These are phyloP conservation scores for Hansenula sp. DNA, from an alignment of 1,139 yeast genomes.

Conservation along the genomic window DNA sequence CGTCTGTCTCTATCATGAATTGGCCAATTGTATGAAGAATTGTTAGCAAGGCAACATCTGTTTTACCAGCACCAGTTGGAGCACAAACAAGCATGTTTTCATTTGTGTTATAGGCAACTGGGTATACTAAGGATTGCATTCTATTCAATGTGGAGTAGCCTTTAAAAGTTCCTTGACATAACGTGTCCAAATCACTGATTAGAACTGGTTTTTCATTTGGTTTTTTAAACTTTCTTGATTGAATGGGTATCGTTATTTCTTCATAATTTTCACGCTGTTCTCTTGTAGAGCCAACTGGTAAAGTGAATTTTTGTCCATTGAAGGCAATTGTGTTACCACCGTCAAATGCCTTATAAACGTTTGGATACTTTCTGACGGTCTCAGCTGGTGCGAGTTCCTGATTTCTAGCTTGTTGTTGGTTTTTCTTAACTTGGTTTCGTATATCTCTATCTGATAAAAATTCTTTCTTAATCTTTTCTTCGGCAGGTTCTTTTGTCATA, in stretches of 20 bases:
- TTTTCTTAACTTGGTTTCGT: constrained; percentile 52
- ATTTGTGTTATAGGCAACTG: constrained; percentile 88
- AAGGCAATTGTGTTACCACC: constrained; percentile 68
- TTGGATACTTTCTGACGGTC: constrained; percentile 65
- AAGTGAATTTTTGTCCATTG: constrained; percentile 72
- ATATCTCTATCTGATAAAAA: constrained; percentile 56
- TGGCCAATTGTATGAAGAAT: constrained; percentile 81
- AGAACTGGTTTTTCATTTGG: constrained; percentile 53
- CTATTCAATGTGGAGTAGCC: constrained; percentile 76
- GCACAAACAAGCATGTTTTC: constrained; percentile 98
- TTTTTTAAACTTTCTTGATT: constrained; percentile 34
- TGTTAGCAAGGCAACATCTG: constrained; percentile 90
- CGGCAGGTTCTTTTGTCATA: constrained; percentile 14
- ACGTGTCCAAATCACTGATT: constrained; percentile 61
- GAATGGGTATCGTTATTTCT: constrained; percentile 78
- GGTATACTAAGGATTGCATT: constrained; percentile 89
- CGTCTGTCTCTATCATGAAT: constrained; percentile 40
- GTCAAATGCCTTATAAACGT: constrained; percentile 74
- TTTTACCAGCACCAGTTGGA: constrained; percentile 99
- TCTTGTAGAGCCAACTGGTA: constrained; percentile 82
- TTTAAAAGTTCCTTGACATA: constrained; percentile 83
- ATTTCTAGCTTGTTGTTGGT: constrained; percentile 48
- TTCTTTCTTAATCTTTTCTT: constrained; percentile 16
- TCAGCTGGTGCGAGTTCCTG: constrained; percentile 45
- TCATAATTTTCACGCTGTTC: constrained; percentile 64